Evolutionary conservation across 352 stramenopile species (phyloP).

Genomic region (Nothophytophthora sp.): DNA sequence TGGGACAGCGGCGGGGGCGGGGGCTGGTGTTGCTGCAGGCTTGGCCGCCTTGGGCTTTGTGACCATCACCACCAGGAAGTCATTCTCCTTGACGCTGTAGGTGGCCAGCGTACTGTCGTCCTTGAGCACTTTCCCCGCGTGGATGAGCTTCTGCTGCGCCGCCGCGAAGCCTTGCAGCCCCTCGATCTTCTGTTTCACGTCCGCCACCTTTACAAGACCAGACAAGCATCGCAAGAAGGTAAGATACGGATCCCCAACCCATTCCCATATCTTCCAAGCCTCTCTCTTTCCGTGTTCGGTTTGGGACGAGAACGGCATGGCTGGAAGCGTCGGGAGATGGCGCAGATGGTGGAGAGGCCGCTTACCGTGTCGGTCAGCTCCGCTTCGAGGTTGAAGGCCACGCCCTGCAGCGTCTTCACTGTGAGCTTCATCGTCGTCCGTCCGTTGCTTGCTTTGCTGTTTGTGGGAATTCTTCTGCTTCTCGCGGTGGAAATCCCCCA

Average conservation of each 20-base stretch:
- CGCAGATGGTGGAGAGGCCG: neutral
- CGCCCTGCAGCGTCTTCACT: slow-evolving; percentile 86
- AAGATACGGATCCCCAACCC: slow-evolving; percentile 9
- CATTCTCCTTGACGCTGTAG: slow-evolving; percentile 89
- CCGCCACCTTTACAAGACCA: slow-evolving; percentile 70
- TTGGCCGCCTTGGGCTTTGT: slow-evolving; percentile 81
- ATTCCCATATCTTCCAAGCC: too few species aligned
- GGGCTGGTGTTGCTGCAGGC: slow-evolving; percentile 38
- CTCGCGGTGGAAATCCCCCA: too few species aligned
- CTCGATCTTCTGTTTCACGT: slow-evolving; percentile 85
- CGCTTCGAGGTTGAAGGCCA: slow-evolving; percentile 76
- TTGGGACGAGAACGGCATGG: neutral
- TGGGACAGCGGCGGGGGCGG: slow-evolving; percentile 33
- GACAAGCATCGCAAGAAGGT: too few species aligned
- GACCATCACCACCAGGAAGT: slow-evolving; percentile 90
- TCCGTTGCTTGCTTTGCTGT: slow-evolving; percentile 16
- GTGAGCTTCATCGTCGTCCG: slow-evolving; percentile 79
- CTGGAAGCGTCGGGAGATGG: neutral
- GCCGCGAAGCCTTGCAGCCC: slow-evolving; percentile 67
- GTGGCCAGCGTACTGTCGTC: slow-evolving; percentile 79
- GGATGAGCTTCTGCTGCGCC: slow-evolving; percentile 85
- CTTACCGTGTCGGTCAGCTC: slow-evolving; percentile 73
- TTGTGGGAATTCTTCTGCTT: slow-evolving; percentile 1
- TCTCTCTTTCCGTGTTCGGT: too few species aligned
- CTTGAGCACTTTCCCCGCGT: slow-evolving; percentile 88